Evolutionary conservation across 768 basidiomycete species (phyloP).

Genomic region (Lanmaoa rubissima): DNA sequence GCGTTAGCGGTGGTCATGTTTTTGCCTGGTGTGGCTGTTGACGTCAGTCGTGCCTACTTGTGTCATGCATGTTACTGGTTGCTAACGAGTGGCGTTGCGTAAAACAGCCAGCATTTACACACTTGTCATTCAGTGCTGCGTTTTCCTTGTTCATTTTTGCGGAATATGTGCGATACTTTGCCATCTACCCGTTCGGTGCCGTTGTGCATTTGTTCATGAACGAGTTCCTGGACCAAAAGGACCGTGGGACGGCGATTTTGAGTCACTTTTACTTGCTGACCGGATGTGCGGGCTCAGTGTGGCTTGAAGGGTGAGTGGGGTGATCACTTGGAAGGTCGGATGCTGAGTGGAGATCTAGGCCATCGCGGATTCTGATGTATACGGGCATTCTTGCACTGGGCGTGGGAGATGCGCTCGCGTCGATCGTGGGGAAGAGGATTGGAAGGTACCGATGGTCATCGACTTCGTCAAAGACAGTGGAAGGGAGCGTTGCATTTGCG

Average conservation of each 20-base stretch:
- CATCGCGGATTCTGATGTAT: constrained; percentile 56
- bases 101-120: constrained; percentile 89
- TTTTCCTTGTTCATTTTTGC: constrained; percentile 95
- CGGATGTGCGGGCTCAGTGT: constrained; percentile 90
- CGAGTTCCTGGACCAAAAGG: constrained; percentile 95
- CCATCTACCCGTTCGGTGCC: constrained; percentile 94
- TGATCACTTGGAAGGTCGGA: not conserved
- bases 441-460: constrained; percentile 85
- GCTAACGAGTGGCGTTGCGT: constrained; percentile 10
- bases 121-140: constrained; percentile 90
- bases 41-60: constrained; percentile 56
- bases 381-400: constrained; percentile 90
- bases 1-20: constrained; percentile 96
- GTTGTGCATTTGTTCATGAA: constrained; percentile 93
- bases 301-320: constrained; percentile 85
- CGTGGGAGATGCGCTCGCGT: constrained; percentile 92
- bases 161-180: constrained; percentile 98
- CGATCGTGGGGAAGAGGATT: constrained; percentile 83
- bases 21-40: constrained; percentile 86
- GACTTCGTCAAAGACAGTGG: constrained; percentile 82
- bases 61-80: constrained; percentile 11
- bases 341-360: constrained; percentile 30
- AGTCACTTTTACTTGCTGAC: constrained; percentile 97
- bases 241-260: constrained; percentile 92
- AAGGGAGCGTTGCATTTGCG: constrained; percentile 85